Evolutionary conservation across 352 stramenopile species (phyloP).

Genomic region (Hyaloperonospora brassicae): DNA sequence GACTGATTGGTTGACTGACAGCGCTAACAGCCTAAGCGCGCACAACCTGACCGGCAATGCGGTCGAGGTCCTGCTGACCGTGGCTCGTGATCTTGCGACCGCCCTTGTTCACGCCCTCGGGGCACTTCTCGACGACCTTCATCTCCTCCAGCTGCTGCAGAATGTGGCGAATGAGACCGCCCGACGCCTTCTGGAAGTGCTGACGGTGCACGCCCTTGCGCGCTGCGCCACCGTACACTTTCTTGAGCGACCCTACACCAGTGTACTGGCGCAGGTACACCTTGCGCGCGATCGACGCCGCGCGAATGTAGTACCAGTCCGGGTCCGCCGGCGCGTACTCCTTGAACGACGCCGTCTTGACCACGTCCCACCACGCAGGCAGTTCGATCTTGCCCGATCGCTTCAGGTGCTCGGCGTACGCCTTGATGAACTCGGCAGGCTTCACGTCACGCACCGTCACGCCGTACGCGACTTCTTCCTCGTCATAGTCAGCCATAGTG

Average conservation of each 20-base stretch:
- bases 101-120: slow-evolving; percentile 87
- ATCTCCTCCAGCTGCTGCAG: slow-evolving; percentile 97
- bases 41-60: slow-evolving; percentile 94
- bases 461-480: slow-evolving; percentile 70
- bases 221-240: slow-evolving; percentile 94
- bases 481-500: slow-evolving; percentile 82
- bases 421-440: slow-evolving; percentile 95
- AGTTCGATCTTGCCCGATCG: slow-evolving; percentile 98
- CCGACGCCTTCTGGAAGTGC: slow-evolving; percentile 93
- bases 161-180: slow-evolving; percentile 96
- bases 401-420: slow-evolving; percentile 98
- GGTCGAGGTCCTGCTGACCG: slow-evolving; percentile 98
- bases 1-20: too few relatives aligned
- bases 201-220: slow-evolving; percentile 90
- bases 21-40: slow-evolving; percentile 48
- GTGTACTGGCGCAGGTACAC: slow-evolving; percentile 96
- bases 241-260: slow-evolving; percentile 94
- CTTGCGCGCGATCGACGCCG: slow-evolving; percentile 96
- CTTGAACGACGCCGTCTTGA: slow-evolving; percentile 98
- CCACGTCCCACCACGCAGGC: slow-evolving; percentile 95
- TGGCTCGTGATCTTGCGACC: slow-evolving; percentile 93
- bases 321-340: slow-evolving; percentile 95
- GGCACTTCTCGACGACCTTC: slow-evolving; percentile 96
- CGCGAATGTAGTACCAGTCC: slow-evolving; percentile 99
- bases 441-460: slow-evolving; percentile 97